Conservation (phyloP, 176 grass and related monocot species). For the Juncus effusus region DNA sequence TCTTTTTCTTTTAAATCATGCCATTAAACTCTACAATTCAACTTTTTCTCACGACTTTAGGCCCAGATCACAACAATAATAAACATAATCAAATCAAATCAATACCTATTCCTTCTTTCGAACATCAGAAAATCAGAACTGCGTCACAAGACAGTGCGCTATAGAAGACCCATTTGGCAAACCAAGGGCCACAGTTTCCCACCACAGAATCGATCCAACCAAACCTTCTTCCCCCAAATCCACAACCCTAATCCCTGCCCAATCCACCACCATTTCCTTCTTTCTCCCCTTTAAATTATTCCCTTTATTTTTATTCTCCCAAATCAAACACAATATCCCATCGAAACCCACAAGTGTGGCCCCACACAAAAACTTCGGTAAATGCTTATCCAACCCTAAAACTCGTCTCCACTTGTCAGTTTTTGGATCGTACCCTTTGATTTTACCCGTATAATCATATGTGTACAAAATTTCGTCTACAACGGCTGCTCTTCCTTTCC, state of each 20-base stretch:
- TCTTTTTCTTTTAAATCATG: too few relatives aligned
- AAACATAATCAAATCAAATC: too few relatives aligned
- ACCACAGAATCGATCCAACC: slow-evolving; percentile 54
- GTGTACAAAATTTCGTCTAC: slow-evolving; percentile 71
- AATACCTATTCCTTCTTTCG: too few relatives aligned
- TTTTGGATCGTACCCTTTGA: slow-evolving; percentile 63
- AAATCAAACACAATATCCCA: slow-evolving; percentile 68
- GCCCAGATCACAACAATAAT: too few relatives aligned
- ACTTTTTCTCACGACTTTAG: too few relatives aligned
- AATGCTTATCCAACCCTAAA: slow-evolving; percentile 53
- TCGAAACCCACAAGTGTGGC: slow-evolving; percentile 61
- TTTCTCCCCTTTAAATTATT: slow-evolving; percentile 36
- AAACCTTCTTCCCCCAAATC: slow-evolving; percentile 34
- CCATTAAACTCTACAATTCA: too few relatives aligned
- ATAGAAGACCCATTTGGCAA: slow-evolving; percentile 48
- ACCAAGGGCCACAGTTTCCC: slow-evolving; percentile 46
- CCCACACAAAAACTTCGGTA: slow-evolving; percentile 66
- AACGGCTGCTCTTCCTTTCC: slow-evolving; percentile 74
- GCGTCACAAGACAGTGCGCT: slow-evolving; percentile 62
- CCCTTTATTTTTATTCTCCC: slow-evolving; percentile 51
- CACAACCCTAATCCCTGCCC: slow-evolving; percentile 63
- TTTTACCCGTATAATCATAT: slow-evolving; percentile 81
- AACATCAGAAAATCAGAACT: slow-evolving; percentile 40
- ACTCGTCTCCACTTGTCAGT: slow-evolving; percentile 58
- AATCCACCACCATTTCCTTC: slow-evolving; percentile 56